These are phyloP conservation scores for Lecanoromycetidae sp. DNA, from an alignment of 2,329 filamentous ascomycete species.

Conservation along the genomic window DNA sequence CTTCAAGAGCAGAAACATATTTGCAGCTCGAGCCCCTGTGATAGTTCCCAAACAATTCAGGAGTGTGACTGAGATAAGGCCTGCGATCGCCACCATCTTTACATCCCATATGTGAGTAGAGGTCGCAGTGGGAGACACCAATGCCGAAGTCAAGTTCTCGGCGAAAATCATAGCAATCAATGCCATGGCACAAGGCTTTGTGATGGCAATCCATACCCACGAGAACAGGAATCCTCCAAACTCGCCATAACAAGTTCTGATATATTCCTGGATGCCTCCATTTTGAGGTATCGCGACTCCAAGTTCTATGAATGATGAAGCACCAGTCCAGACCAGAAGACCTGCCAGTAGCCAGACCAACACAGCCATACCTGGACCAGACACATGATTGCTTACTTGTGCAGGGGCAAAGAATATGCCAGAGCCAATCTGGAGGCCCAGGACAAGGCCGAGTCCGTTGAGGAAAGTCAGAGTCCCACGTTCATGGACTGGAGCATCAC, in stretches of 20 bases:
- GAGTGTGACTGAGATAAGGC: slow-evolving; percentile 30
- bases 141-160: slow-evolving; percentile 29
- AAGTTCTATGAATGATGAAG: slow-evolving; percentile 37
- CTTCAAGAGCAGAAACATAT: slow-evolving; percentile 2
- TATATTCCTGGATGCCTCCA: slow-evolving; percentile 37
- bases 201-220: slow-evolving; percentile 35
- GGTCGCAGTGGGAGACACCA: slow-evolving; percentile 21
- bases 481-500: neutral
- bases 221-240: slow-evolving; percentile 33
- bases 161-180: slow-evolving; percentile 36
- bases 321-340: slow-evolving; percentile 37
- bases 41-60: slow-evolving; percentile 35
- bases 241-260: slow-evolving; percentile 32
- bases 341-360: slow-evolving; percentile 34
- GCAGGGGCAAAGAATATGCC: slow-evolving; percentile 38
- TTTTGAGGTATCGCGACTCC: slow-evolving; percentile 35
- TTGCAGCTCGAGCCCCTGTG: slow-evolving; percentile 1
- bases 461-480: neutral
- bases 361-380: slow-evolving; percentile 32
- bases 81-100: slow-evolving; percentile 30
- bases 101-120: no score
- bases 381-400: slow-evolving; percentile 33
- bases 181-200: slow-evolving; percentile 35
- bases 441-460: slow-evolving; percentile 32
- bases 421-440: slow-evolving; percentile 37